phyloP scores from a whole-genome alignment of 1,284 basidiomycete genomes.

The Taiwanofungus camphoratus region DNA sequence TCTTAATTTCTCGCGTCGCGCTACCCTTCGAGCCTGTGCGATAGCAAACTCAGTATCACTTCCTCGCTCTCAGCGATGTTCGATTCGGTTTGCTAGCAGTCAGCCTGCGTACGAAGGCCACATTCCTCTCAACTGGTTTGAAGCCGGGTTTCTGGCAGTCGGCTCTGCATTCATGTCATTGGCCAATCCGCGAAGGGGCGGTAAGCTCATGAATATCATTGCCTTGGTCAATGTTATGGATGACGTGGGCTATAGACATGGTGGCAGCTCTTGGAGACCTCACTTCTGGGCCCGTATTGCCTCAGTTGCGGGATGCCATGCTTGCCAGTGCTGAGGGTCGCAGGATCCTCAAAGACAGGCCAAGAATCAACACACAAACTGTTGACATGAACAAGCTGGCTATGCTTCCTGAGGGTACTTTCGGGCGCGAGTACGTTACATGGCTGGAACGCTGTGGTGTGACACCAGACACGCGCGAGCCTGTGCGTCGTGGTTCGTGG shows the following conservation, averaged over 20 bases:
- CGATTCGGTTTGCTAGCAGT: constrained; percentile 18
- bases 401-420: constrained; percentile 70
- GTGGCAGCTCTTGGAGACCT: constrained; percentile 90
- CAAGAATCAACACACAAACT: constrained; percentile 75
- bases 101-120: constrained; percentile 65
- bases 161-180: constrained; percentile 87
- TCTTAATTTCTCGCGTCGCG: neutral
- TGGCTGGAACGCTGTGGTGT: constrained; percentile 90
- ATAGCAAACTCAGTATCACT: neutral
- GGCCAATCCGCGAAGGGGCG: constrained; percentile 78
- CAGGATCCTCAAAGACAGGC: constrained; percentile 77
- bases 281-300: constrained; percentile 80
- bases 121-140: constrained; percentile 75
- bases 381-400: constrained; percentile 70
- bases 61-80: constrained; percentile 1
- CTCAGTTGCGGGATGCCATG: constrained; percentile 77
- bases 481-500: constrained; percentile 47
- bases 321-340: constrained; percentile 76
- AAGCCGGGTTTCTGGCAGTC: constrained; percentile 80
- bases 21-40: neutral
- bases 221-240: constrained; percentile 9
- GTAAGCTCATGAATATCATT: constrained; percentile 39
- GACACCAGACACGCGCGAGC: constrained; percentile 92
- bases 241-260: constrained; percentile 59
- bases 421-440: constrained; percentile 84